Percentiles rank a stretch among this genome's conserved stretches.
phyloP scores from a whole-genome alignment of 1,284 basidiomycete genomes.

The Somion occarium region DNA sequence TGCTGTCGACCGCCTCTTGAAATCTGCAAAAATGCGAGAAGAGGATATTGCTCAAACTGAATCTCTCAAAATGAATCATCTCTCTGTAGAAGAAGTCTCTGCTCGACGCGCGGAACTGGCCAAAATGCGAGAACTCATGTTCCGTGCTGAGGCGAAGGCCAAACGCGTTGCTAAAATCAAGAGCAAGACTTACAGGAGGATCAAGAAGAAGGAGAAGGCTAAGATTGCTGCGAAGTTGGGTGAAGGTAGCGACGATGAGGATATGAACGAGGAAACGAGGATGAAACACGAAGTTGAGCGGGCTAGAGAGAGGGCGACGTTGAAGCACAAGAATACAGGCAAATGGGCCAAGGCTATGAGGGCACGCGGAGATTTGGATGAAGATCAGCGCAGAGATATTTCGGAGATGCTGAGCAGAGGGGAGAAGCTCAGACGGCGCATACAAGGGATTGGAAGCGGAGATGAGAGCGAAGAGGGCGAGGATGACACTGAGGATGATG shows the following conservation, averaged over 20 bases:
- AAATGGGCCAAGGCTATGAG: slow-evolving; percentile 78
- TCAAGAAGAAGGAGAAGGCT: slow-evolving; percentile 77
- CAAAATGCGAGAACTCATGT: slow-evolving; percentile 90
- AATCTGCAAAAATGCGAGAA: slow-evolving; percentile 76
- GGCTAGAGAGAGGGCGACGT: slow-evolving; percentile 81
- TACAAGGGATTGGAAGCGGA: slow-evolving; percentile 54
- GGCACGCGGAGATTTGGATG: slow-evolving; percentile 56
- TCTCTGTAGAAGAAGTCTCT: slow-evolving; percentile 81
- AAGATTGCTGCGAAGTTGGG: slow-evolving; percentile 50
- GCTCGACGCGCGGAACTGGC: slow-evolving; percentile 79
- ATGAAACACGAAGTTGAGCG: slow-evolving; percentile 75
- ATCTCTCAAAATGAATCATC: slow-evolving; percentile 76
- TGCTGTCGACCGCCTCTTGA: slow-evolving; percentile 72
- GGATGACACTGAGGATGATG: slow-evolving; percentile 44
- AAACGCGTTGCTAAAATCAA: slow-evolving; percentile 95
- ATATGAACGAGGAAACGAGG: slow-evolving; percentile 52
- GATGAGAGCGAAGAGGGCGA: slow-evolving; percentile 42
- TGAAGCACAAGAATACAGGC: slow-evolving; percentile 79
- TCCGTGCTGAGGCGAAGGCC: slow-evolving; percentile 89
- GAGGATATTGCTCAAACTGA: slow-evolving; percentile 75
- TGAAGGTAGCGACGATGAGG: slow-evolving; percentile 36
- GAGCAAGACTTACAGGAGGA: slow-evolving; percentile 87
- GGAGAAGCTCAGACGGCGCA: slow-evolving; percentile 68
- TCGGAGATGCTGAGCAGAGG: slow-evolving; percentile 76
- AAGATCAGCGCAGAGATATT: slow-evolving; percentile 67